Evolutionary conservation across 306 rosid genomes (phyloP).

Genomic region (Begonia peltatifolia): DNA sequence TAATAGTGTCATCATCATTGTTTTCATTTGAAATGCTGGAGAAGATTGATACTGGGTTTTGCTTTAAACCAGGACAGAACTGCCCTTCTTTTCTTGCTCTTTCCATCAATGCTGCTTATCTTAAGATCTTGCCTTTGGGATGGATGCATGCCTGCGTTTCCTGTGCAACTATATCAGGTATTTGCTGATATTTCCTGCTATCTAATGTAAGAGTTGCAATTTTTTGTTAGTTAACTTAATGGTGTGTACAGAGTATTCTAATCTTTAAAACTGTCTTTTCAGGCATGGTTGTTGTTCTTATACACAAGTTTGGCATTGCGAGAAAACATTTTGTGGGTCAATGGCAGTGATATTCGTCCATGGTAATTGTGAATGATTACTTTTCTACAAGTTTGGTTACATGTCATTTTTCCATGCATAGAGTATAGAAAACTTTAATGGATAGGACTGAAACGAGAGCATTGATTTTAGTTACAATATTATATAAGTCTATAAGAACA

Average conservation of each 20-base stretch:
- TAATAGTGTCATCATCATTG: no score
- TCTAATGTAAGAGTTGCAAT: background rate
- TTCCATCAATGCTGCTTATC: constrained; percentile 61
- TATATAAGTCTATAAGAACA: no score
- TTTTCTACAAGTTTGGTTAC: background rate
- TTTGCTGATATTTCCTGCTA: constrained; percentile 3
- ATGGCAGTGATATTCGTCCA: constrained; percentile 94
- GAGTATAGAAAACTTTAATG: background rate
- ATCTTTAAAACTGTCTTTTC: constrained; percentile 10
- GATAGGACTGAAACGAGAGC: no score
- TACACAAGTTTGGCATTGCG: constrained; percentile 92
- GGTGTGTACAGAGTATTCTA: constrained; percentile 2
- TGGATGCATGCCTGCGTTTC: constrained; percentile 91
- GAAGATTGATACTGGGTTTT: constrained; percentile 8
- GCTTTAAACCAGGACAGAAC: constrained; percentile 74
- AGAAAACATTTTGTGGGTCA: constrained; percentile 86
- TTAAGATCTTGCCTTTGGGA: constrained; percentile 85
- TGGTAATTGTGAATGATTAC: constrained; percentile 35
- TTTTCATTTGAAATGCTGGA: no score
- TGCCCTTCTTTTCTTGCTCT: constrained; percentile 83
- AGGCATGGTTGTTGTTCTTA: constrained; percentile 96
- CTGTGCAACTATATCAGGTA: constrained; percentile 93
- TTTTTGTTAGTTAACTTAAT: background rate
- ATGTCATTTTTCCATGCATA: background rate
- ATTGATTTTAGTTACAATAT: no score